Percentiles rank a stretch among this genome's conserved stretches.
These are phyloP conservation scores for Eucalyptus dawsonii DNA, from an alignment of 345 rosid species.

Conservation along the genomic window DNA sequence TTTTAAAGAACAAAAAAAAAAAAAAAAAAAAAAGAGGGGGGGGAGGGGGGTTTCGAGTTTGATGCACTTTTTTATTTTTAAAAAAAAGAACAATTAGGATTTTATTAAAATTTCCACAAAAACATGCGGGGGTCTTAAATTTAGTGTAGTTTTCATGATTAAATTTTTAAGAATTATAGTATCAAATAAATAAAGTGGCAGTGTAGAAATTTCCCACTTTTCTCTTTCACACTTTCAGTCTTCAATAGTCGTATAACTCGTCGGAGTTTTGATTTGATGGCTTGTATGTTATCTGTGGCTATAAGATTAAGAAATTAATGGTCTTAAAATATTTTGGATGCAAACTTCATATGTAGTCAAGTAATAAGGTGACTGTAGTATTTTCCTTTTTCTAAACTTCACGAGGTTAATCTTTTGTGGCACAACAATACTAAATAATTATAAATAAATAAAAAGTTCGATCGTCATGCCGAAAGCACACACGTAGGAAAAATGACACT, in stretches of 20 bases:
- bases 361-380: too few relatives aligned
- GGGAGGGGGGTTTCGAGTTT: background rate
- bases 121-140: background rate
- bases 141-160: background rate
- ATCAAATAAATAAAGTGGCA: background rate
- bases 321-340: background rate
- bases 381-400: too few relatives aligned
- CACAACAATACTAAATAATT: background rate
- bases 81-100: background rate
- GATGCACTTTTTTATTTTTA: background rate
- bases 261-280: background rate
- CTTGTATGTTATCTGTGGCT: background rate
- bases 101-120: background rate
- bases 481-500: background rate
- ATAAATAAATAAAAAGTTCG: accelerated
- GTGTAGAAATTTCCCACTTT: background rate
- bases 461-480: background rate
- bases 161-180: background rate
- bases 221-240: background rate
- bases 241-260: background rate
- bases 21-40: too few relatives aligned
- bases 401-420: too few relatives aligned
- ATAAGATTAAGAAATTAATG: background rate
- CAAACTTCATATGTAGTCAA: too few relatives aligned
- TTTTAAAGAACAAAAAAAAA: too few relatives aligned